These are phyloP conservation scores for Trypanosoma avium DNA, from an alignment of 208 protist species.

Conservation along the genomic window DNA sequence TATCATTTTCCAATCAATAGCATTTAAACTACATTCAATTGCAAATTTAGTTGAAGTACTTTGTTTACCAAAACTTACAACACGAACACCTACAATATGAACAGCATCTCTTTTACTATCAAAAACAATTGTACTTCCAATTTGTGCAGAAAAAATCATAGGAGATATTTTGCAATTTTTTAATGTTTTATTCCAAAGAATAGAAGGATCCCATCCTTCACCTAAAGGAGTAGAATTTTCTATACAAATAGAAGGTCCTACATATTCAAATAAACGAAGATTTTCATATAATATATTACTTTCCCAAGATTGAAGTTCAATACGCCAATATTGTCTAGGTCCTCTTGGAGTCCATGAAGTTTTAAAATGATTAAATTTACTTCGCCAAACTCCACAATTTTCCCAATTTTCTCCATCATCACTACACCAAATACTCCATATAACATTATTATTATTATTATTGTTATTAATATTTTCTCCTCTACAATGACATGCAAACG, in stretches of 20 bases:
- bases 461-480: background rate
- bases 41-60: conserved; percentile 31
- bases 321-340: conserved; percentile 35
- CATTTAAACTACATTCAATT: conserved; percentile 54
- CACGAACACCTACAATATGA: conserved; percentile 34
- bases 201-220: conserved; percentile 11
- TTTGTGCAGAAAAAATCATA: conserved; percentile 18
- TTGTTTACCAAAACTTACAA: conserved; percentile 13
- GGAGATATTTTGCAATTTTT: conserved; percentile 3
- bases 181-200: conserved; percentile 19
- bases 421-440: conserved; percentile 29
- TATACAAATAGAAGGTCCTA: conserved; percentile 32
- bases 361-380: conserved; percentile 17
- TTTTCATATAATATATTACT: conserved; percentile 21
- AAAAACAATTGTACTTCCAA: conserved; percentile 25
- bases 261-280: conserved; percentile 35
- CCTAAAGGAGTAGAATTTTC: conserved; percentile 1
- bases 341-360: conserved; percentile 29
- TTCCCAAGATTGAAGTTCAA: conserved; percentile 31
- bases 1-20: conserved; percentile 24
- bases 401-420: conserved; percentile 28
- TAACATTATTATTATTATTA: no score
- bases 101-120: conserved; percentile 24
- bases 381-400: conserved; percentile 25
- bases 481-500: conserved; percentile 21